These are phyloP conservation scores for Triglochin maritima DNA, from an alignment of 106 monocot genomes.

Conservation along the genomic window DNA sequence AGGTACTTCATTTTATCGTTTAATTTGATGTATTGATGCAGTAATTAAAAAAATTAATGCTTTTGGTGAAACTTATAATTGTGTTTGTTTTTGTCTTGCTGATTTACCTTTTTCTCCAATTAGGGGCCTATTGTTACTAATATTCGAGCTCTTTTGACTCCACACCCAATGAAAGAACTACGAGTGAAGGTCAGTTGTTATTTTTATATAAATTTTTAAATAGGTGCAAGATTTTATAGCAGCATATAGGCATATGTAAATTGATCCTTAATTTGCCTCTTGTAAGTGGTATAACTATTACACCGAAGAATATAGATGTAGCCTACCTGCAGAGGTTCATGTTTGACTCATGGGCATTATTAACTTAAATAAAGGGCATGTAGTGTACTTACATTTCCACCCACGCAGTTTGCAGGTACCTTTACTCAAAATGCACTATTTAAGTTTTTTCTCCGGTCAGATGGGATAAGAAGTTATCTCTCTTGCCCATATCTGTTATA, in stretches of 20 bases:
- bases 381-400: no score
- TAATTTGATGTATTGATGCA: neutral
- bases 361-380: no score
- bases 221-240: neutral
- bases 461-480: no score
- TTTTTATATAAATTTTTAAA: neutral
- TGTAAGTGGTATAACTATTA: neutral
- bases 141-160: slow-evolving; percentile 84
- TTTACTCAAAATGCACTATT: no score
- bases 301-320: no score
- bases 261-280: neutral
- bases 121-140: slow-evolving; percentile 91
- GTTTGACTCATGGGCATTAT: no score
- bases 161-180: slow-evolving; percentile 93
- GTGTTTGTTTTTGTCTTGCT: neutral
- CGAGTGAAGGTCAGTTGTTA: slow-evolving; percentile 58
- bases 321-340: no score
- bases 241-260: no score
- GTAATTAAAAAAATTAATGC: neutral
- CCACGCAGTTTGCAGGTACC: no score
- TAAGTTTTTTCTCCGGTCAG: no score
- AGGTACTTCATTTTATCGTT: slow-evolving; percentile 32
- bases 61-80: no score
- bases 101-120: slow-evolving; percentile 8
- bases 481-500: no score